phyloP scores from a whole-genome alignment of 495 filamentous ascomycete genomes.

The Penicillium turbatum region DNA sequence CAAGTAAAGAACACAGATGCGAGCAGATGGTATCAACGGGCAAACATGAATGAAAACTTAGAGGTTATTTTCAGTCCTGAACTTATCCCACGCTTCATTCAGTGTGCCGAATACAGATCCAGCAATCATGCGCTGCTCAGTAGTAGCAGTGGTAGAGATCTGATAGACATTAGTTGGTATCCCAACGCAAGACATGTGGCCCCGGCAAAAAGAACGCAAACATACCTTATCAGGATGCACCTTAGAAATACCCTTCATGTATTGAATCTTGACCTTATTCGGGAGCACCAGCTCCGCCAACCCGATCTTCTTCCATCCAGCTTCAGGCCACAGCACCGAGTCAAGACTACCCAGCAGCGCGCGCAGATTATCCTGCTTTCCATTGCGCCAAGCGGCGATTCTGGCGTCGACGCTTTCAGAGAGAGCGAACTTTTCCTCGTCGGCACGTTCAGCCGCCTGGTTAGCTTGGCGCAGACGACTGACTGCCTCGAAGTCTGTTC shows the following conservation, averaged over 20 bases:
- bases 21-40: slow-evolving; percentile 1
- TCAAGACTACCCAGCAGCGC: slow-evolving; percentile 87
- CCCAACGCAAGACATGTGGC: not conserved
- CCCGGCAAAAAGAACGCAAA: slow-evolving; percentile 11
- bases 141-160: slow-evolving; percentile 85
- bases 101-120: slow-evolving; percentile 84
- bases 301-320: slow-evolving; percentile 94
- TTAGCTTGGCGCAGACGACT: slow-evolving; percentile 76
- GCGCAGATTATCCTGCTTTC: slow-evolving; percentile 87
- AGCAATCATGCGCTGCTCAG: slow-evolving; percentile 90
- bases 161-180: slow-evolving; percentile 29
- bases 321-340: slow-evolving; percentile 81
- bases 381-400: slow-evolving; percentile 74
- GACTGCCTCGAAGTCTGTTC: slow-evolving; percentile 56
- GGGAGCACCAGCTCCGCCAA: slow-evolving; percentile 88
- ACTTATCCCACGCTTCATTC: slow-evolving; percentile 98
- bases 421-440: slow-evolving; percentile 89
- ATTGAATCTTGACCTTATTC: slow-evolving; percentile 89
- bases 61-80: slow-evolving; percentile 78
- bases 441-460: slow-evolving; percentile 72
- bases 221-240: slow-evolving; percentile 97
- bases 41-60: slow-evolving; percentile 9
- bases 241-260: slow-evolving; percentile 99
- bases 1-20: not conserved
- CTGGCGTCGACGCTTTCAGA: slow-evolving; percentile 76